Evolutionary conservation across 176 grass and related monocot genomes (phyloP).

Genomic region (Alloteropsis semialata): DNA sequence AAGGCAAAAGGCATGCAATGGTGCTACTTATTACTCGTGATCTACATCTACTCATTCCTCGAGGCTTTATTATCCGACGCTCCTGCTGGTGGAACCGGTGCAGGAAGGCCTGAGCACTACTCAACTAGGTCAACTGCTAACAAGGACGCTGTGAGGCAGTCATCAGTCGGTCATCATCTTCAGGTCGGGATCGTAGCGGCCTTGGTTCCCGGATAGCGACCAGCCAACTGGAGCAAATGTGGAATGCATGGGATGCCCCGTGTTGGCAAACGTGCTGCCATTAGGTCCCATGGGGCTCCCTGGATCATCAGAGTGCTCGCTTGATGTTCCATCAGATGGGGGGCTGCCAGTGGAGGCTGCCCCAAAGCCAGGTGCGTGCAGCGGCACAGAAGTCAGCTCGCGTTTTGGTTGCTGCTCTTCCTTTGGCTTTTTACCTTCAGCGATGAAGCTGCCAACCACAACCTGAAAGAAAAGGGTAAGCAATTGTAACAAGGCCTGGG

Average conservation of each 20-base stretch:
- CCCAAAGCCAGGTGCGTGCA: slow-evolving; percentile 41
- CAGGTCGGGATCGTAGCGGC: slow-evolving; percentile 62
- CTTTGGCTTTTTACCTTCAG: slow-evolving; percentile 79
- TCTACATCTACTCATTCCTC: slow-evolving; percentile 17
- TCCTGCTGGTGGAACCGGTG: not conserved
- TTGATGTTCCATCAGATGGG: slow-evolving; percentile 59
- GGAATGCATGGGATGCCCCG: slow-evolving; percentile 50
- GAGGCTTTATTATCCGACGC: slow-evolving; percentile 35
- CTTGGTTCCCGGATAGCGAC: slow-evolving; percentile 63
- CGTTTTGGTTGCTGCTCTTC: slow-evolving; percentile 61
- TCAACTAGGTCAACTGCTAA: slow-evolving; percentile 42
- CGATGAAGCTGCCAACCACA: slow-evolving; percentile 85
- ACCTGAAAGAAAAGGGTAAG: slow-evolving; percentile 43
- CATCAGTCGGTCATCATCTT: slow-evolving; percentile 71
- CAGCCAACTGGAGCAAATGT: slow-evolving; percentile 55
- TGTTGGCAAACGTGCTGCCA: slow-evolving; percentile 45
- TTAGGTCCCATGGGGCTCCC: slow-evolving; percentile 64
- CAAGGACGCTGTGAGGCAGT: not conserved
- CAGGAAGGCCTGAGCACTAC: slow-evolving; percentile 33
- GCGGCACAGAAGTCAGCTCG: slow-evolving; percentile 41
- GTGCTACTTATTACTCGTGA: slow-evolving; percentile 32
- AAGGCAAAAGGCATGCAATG: slow-evolving; percentile 9
- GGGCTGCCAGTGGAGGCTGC: slow-evolving; percentile 32
- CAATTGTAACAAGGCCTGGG: not conserved
- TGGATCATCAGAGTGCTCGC: slow-evolving; percentile 58